Evolutionary conservation across 2,329 filamentous ascomycete species (phyloP), one percentile per base, ranked within the genome.

Genomic region (Beauveria bassiana): DNA sequence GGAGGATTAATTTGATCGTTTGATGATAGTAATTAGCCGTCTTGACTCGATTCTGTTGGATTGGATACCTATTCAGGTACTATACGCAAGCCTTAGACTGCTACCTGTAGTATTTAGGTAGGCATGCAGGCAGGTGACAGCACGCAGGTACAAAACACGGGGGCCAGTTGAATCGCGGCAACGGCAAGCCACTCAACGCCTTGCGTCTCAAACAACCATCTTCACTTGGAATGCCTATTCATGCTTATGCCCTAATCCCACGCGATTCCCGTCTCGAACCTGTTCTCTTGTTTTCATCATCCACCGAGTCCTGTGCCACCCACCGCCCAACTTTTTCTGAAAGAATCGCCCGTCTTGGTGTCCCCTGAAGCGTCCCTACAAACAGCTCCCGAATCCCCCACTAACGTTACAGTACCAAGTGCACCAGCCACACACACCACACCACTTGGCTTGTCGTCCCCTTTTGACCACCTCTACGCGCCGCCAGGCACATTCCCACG

Each of bases 341-440:
- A 38, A 14, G 34, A 43, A 40, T 24, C 42, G 28, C 14, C 43
- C 10, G 12, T 38, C 34, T 38, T 38, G n/a, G n/a, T 10, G 3
- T 31, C 46, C 57, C 57, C 57, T 51, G 46, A 50, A 34, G 28
- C 22, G 42, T 20, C 34, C 46, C 12, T 51, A 42, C 56, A 20
- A 5, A 18, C 31, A 22, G 34, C 22, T 6, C 38, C 57, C 57
- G 22, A 20, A 38, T 20, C 46, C 55, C 45, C 54, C 51, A 16
- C 51, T 22, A 38, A 31, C 26, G n/a, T 12, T n/a, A 28, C 38
- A 26, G 28, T 40, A 59, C 34, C 14, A 38, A 38, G 50, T 43
- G 49, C 50, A 55, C 52, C 50, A 54, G 51, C 50, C 50, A 54
- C 59, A 60, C 34, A 16, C 34, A 38, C 59, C 66, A 64, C 38